Base-by-base conservation (phyloP, 306 rosid genomes). In the Quercus gilva region DNA sequence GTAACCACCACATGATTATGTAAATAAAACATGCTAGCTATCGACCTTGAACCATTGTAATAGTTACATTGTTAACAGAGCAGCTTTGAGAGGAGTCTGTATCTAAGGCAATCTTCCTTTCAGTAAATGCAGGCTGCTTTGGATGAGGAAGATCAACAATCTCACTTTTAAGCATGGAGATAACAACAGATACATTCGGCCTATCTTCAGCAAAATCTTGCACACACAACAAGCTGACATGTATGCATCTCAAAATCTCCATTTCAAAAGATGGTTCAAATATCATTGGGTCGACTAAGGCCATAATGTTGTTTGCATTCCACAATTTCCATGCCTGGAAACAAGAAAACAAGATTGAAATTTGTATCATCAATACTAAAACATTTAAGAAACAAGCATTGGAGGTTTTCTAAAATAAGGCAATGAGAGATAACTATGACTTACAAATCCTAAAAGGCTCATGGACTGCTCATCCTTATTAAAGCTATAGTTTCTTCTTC, bases 361-460 rank as follows among this genome's bases (percentile, higher is more conserved):
- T 49, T 49, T 13, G 53, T 5, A 49, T 10, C 53, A 49, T 49
- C 17, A 3, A 49, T 10, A 12, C 53, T 12, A 49, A 49, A 49
- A 49, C 53, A 12, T 49, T 0, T 2, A 8, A 41, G 53, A 41
- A 41, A 49, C 53, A 12, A 49, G 45, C 45, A 12, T 10, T 12
- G 17, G 53, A 49, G 53, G 15, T 49, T 49, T 49, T 49, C 14
- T 0, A 49, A 49, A 49, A 5, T 61, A 17, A 9, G 63, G 23
- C 23, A 52, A 0, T 45, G 9, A 73, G 7, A 41, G 45, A 41
- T 41, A 41, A 41, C 45, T 41, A 41, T 12, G 14, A 20, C 83
- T 53, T 73, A 80, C 83, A 55, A 53, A 70, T 59, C 67, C 69
- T 33, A 70, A 56, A 1, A 84, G 84, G 56, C 59, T 76, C 23